Evolutionary conservation across 192 early-diverging fungal genomes (phyloP).

Genomic region (Backusella parvicylindrica): DNA sequence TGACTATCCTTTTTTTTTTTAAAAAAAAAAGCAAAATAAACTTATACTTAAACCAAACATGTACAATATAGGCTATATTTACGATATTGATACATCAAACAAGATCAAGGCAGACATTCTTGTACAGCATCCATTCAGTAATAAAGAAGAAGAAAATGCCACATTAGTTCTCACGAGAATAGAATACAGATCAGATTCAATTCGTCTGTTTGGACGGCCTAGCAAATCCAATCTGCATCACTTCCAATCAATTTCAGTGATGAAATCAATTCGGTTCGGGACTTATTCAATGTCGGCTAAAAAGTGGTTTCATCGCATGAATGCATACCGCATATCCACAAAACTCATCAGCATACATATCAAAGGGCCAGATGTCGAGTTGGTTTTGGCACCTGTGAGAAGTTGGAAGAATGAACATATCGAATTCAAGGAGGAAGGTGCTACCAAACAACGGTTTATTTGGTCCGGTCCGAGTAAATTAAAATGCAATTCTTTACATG

Average conservation of each 20-base stretch:
- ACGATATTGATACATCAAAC: not conserved
- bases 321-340: not conserved
- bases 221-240: not conserved
- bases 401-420: not conserved
- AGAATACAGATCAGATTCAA: not conserved
- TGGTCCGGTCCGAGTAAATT: not conserved
- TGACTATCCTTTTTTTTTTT: not conserved
- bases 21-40: too few relatives aligned
- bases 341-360: not conserved
- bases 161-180: not conserved
- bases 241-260: conserved; percentile 6
- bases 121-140: not conserved
- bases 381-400: not conserved
- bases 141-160: not conserved
- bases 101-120: not conserved
- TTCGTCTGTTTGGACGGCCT: not conserved
- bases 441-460: not conserved
- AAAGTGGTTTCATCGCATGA: not conserved
- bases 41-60: not conserved
- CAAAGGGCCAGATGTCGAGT: not conserved
- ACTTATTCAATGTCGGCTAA: not conserved
- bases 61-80: not conserved
- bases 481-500: not conserved
- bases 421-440: not conserved
- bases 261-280: not conserved